phyloP scores from a whole-genome alignment of 1,284 basidiomycete genomes.

The Ceratobasidium sp. region DNA sequence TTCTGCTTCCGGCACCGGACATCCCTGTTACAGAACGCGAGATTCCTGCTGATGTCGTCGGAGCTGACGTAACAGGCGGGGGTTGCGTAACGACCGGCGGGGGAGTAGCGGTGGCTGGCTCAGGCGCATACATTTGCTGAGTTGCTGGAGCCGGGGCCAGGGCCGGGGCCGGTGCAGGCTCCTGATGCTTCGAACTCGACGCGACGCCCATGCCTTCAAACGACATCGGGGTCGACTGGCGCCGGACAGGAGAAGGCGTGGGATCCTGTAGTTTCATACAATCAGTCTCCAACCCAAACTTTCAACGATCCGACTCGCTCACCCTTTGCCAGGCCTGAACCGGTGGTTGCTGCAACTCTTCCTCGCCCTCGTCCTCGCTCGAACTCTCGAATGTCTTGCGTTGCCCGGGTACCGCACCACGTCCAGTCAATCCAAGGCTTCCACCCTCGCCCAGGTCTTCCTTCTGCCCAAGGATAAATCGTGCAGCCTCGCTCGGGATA shows the following conservation, averaged over 20 bases:
- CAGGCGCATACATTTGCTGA: background rate
- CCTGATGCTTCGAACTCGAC: background rate
- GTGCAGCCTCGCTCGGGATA: constrained; percentile 41
- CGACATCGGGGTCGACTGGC: constrained; percentile 45
- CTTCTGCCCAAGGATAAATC: constrained; percentile 31
- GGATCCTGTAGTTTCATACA: constrained; percentile 16
- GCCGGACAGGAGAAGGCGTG: constrained; percentile 36
- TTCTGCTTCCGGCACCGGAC: constrained; percentile 34
- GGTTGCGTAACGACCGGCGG: background rate
- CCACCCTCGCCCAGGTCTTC: constrained; percentile 3
- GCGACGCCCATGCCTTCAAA: constrained; percentile 34
- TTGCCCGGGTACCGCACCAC: constrained; percentile 20
- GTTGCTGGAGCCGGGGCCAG: background rate
- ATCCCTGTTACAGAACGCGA: constrained; percentile 10
- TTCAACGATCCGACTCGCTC: background rate
- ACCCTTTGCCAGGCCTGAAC: constrained; percentile 25
- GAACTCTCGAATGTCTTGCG: constrained; percentile 37
- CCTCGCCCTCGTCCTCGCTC: constrained; percentile 53
- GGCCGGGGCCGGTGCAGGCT: constrained; percentile 4
- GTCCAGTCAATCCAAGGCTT: constrained; percentile 24
- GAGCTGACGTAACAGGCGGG: constrained; percentile 13
- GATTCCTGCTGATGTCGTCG: constrained; percentile 8
- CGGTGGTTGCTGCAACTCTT: constrained; percentile 47
- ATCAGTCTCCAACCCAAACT: constrained; percentile 8
- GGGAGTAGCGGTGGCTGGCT: constrained; percentile 3